Evolutionary conservation across 352 stramenopile species (phyloP).

Genomic region (Elongisporangium prolatum): DNA sequence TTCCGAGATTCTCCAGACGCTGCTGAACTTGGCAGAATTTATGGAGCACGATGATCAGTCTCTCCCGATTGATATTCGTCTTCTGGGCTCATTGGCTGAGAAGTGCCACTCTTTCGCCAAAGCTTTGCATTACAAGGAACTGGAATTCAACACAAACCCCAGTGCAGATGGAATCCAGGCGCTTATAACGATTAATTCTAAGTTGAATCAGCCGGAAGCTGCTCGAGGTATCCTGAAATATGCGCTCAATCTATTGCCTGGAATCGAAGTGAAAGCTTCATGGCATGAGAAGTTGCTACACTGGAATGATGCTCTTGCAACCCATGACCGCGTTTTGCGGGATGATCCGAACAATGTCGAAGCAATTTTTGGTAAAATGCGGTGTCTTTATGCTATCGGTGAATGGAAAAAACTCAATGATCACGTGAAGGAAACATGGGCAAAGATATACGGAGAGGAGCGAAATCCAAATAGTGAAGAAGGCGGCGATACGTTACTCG

Average conservation of each 20-base stretch:
- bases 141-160: slow-evolving; percentile 94
- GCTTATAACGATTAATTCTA: slow-evolving; percentile 99
- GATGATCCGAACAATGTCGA: slow-evolving; percentile 88
- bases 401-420: slow-evolving; percentile 96
- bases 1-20: slow-evolving; percentile 97
- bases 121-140: slow-evolving; percentile 98
- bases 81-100: slow-evolving; percentile 95
- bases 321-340: slow-evolving; percentile 88
- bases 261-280: slow-evolving; percentile 90
- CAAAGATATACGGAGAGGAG: slow-evolving; percentile 80
- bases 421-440: slow-evolving; percentile 86
- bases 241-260: slow-evolving; percentile 62
- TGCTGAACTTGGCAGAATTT: slow-evolving; percentile 99
- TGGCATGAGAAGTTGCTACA: slow-evolving; percentile 98
- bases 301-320: slow-evolving; percentile 95
- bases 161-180: slow-evolving; percentile 94
- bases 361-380: slow-evolving; percentile 97
- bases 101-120: slow-evolving; percentile 99
- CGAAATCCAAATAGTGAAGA: slow-evolving; percentile 24
- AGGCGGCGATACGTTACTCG: slow-evolving; percentile 49
- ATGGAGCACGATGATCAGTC: slow-evolving; percentile 98
- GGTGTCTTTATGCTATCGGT: slow-evolving; percentile 97
- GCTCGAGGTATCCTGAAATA: slow-evolving; percentile 98
- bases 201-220: slow-evolving; percentile 94
- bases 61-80: slow-evolving; percentile 96